Evolutionary conservation across 805 yeast genomes (phyloP).

Genomic region (Saccharomyces paradoxus): DNA sequence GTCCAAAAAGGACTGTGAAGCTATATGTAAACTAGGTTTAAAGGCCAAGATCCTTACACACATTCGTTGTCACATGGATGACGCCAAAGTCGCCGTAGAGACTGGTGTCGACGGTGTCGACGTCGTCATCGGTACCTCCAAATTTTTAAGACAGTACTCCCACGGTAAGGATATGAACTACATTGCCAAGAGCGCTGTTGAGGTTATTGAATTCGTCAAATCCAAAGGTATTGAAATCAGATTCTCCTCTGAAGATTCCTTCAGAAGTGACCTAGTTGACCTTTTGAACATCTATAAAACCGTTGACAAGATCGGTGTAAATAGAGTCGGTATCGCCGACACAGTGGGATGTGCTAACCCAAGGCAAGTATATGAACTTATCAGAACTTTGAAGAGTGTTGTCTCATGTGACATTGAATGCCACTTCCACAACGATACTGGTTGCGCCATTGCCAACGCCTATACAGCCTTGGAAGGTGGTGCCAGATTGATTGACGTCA

Average conservation of each 20-base stretch:
- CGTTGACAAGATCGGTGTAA: slow-evolving; percentile 94
- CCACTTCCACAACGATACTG: slow-evolving; percentile 98
- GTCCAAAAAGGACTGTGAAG: slow-evolving; percentile 88
- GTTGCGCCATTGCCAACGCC: slow-evolving; percentile 97
- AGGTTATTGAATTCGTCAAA: slow-evolving; percentile 95
- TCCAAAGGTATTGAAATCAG: slow-evolving; percentile 94
- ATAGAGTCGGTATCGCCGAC: slow-evolving; percentile 98
- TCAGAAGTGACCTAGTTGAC: slow-evolving; percentile 94
- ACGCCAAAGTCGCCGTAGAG: slow-evolving; percentile 92
- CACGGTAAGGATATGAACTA: slow-evolving; percentile 99
- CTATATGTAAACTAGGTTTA: slow-evolving; percentile 93
- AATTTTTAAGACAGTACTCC: slow-evolving; percentile 84
- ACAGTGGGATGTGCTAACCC: slow-evolving; percentile 99
- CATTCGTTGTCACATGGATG: slow-evolving; percentile 98
- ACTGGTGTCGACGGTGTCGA: slow-evolving; percentile 99
- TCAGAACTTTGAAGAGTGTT: slow-evolving; percentile 84
- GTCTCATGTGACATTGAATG: slow-evolving; percentile 96
- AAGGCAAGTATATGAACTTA: slow-evolving; percentile 94
- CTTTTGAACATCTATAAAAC: slow-evolving; percentile 91
- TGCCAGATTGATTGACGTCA: slow-evolving; percentile 87
- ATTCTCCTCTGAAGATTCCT: slow-evolving; percentile 94
- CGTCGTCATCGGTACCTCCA: slow-evolving; percentile 95
- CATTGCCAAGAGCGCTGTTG: slow-evolving; percentile 91
- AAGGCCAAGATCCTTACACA: slow-evolving; percentile 94
- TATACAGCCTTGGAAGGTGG: slow-evolving; percentile 98